Percentiles rank a stretch among this genome's conserved stretches.
Evolutionary conservation across 2,329 filamentous ascomycete genomes (phyloP).

Genomic region (Teratosphaeria destructans): DNA sequence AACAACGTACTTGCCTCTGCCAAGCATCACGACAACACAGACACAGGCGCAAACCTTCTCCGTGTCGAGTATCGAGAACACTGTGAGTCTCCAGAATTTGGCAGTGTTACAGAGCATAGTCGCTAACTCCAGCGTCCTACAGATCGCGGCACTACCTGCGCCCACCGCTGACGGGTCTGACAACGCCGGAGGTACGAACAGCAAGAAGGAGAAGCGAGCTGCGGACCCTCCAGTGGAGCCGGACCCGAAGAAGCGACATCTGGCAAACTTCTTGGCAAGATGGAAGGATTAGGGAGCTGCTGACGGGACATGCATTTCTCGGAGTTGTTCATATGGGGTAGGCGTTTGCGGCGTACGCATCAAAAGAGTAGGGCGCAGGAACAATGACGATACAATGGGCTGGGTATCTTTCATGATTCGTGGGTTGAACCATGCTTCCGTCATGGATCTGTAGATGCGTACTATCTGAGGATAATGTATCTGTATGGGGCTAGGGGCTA

Average conservation of each 20-base stretch:
- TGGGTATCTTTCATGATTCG: not conserved
- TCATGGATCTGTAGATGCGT: not conserved
- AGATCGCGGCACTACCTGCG: constrained; percentile 45
- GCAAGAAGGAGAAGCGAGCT: not conserved
- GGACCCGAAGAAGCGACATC: constrained; percentile 14
- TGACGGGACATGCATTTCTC: not conserved
- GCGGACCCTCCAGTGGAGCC: not conserved
- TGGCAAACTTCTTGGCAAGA: constrained; percentile 47
- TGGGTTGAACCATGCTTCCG: not conserved
- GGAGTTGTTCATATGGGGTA: not conserved
- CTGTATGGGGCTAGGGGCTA: not conserved
- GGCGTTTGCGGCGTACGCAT: not conserved
- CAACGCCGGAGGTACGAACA: not conserved
- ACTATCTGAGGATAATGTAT: not conserved
- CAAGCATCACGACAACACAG: constrained; percentile 40
- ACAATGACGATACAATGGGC: not conserved
- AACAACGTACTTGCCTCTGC: constrained; percentile 37
- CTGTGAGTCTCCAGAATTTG: constrained; percentile 34
- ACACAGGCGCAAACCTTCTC: constrained; percentile 43
- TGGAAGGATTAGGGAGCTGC: constrained; percentile 44
- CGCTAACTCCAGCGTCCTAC: constrained; percentile 5
- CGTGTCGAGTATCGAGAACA: constrained; percentile 45
- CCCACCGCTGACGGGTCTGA: constrained; percentile 34
- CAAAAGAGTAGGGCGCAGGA: not conserved
- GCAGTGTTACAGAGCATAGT: not conserved